Evolutionary conservation across 805 yeast species (phyloP), one percentile per base, ranked within the genome.

Genomic region (Candida hungchunana): DNA sequence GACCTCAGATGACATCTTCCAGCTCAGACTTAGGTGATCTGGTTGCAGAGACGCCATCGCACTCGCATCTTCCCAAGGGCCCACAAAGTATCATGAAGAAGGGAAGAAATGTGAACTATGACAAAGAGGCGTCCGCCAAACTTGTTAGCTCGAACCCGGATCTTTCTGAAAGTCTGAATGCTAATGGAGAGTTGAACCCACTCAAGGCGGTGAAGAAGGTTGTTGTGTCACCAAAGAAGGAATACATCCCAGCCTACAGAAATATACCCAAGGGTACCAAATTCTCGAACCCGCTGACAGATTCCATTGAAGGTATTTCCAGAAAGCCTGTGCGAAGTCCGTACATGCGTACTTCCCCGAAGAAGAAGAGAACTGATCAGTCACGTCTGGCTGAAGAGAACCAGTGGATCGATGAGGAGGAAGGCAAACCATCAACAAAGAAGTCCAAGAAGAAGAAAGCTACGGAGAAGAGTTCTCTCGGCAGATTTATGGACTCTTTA

Each of bases 201-300:
- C 42, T 58, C 5, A 60, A 56, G 37, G 59, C 53, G 3, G 59
- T 64, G 5, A 53, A 44, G 32, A 37, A 52, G 19, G 63, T 63
- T 2, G 39, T 61, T 5, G 54, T 64, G 34, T 60, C 67, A 3
- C 69, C 69, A 8, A 54, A 60, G 19, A 60, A 60, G 29, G 48
- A 47, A 17, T 36, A 38, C 15, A 37, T 47, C 14, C 31, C 36
- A 15, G 14, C 34, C 2, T 37, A 32, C 32, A 36, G 29, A 7
- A 6, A 19, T 6, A 22, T 40, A 3, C 22, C 39, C 5, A 36
- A 31, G 15, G 35, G 32, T 2, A 29, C 45, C 1, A 50, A 38
- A 26, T 42, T 44, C 27, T 37, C 52, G 7, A 52, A 51, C 17
- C 56, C 57, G 7, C 29, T 53, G 29, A 37, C 50, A 6, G 58